Evolutionary conservation across 1,284 basidiomycete species (phyloP).

Genomic region (Omphalotus olearius): DNA sequence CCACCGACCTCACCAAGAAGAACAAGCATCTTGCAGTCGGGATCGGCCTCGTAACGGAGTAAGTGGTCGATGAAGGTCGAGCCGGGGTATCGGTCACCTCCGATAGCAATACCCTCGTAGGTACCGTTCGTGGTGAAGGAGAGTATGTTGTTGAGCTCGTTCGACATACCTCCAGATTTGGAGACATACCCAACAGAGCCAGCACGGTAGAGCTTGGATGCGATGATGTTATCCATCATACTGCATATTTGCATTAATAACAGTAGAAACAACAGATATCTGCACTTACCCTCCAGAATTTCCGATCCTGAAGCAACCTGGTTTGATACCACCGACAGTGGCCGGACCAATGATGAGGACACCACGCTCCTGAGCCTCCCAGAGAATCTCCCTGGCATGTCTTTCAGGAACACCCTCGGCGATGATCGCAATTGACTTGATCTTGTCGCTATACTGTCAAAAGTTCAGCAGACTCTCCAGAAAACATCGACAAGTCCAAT

Average conservation of each 20-base stretch:
- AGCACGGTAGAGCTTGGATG: slow-evolving; percentile 97
- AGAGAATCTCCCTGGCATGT: slow-evolving; percentile 94
- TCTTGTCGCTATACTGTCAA: slow-evolving; percentile 42
- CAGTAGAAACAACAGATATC: background rate
- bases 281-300: slow-evolving; percentile 88
- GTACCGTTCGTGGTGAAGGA: slow-evolving; percentile 97
- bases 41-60: slow-evolving; percentile 95
- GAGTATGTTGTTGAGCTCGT: slow-evolving; percentile 99
- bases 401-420: slow-evolving; percentile 99
- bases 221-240: slow-evolving; percentile 99
- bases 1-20: slow-evolving; percentile 98
- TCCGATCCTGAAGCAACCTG: slow-evolving; percentile 99
- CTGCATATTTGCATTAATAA: slow-evolving; percentile 22
- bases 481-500: background rate
- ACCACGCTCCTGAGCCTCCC: slow-evolving; percentile 81
- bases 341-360: slow-evolving; percentile 98
- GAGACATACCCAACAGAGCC: slow-evolving; percentile 99
- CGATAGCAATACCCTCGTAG: slow-evolving; percentile 99
- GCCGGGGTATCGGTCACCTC: slow-evolving; percentile 98
- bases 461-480: too few relatives aligned
- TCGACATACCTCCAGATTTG: slow-evolving; percentile 99
- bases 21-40: slow-evolving; percentile 98
- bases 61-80: slow-evolving; percentile 99
- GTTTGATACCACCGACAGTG: slow-evolving; percentile 99
- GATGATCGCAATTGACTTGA: slow-evolving; percentile 85